Evolutionary conservation across 2,329 filamentous ascomycete species (phyloP).

Genomic region (Helicocarpus griseus): DNA sequence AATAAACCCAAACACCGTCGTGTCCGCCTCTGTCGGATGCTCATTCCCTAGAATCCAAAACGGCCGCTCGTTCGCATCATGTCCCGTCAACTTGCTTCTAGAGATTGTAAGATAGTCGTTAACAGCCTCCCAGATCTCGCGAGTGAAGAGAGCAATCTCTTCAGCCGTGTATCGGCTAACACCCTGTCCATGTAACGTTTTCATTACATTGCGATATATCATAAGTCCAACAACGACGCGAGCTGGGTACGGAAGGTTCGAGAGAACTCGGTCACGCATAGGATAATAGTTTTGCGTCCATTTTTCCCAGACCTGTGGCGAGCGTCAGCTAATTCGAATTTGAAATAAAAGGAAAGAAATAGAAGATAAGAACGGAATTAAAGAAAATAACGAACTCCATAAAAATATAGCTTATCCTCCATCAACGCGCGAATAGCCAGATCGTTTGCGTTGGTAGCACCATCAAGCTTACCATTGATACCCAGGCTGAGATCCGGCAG

Average conservation of each 20-base stretch:
- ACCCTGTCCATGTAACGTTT: constrained; percentile 48
- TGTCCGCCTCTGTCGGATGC: constrained; percentile 48
- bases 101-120: constrained; percentile 34
- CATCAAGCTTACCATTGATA: constrained; percentile 25
- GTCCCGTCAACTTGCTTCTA: constrained; percentile 14
- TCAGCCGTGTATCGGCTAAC: constrained; percentile 41
- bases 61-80: constrained; percentile 20
- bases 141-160: constrained; percentile 39
- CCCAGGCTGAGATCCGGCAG: constrained; percentile 41
- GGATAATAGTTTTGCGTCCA: constrained; percentile 52
- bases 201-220: constrained; percentile 33
- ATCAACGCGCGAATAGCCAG: constrained; percentile 45
- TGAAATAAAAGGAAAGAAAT: not conserved
- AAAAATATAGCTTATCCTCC: constrained; percentile 54
- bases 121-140: constrained; percentile 47
- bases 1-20: constrained; percentile 49
- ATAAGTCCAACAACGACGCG: constrained; percentile 44
- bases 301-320: constrained; percentile 38
- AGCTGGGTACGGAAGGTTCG: constrained; percentile 42
- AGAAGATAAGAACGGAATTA: too few species aligned
- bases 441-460: constrained; percentile 38
- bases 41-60: constrained; percentile 51
- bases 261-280: constrained; percentile 46
- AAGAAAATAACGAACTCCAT: too few species aligned
- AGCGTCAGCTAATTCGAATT: not conserved